These are phyloP conservation scores for Calonectria naviculata DNA, from an alignment of 2,329 filamentous ascomycete species.

Conservation along the genomic window DNA sequence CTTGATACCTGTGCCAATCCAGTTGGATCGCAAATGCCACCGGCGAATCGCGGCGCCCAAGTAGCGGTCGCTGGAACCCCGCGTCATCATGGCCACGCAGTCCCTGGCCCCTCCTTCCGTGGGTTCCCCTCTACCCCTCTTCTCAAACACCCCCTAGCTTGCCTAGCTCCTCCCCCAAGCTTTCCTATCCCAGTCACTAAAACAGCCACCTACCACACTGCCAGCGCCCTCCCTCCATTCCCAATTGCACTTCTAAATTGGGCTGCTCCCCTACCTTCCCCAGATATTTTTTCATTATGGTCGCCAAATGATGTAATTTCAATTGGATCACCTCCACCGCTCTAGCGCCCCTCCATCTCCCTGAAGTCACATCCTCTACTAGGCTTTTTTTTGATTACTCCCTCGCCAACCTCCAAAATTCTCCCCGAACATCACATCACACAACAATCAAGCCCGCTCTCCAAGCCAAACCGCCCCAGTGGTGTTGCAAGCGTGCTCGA, in stretches of 20 bases:
- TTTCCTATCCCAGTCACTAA: background rate
- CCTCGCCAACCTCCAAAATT: background rate
- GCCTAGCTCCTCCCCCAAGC: constrained; percentile 6
- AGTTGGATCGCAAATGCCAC: constrained; percentile 30
- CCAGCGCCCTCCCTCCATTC: constrained; percentile 1
- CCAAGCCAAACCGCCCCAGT: background rate
- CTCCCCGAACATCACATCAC: background rate
- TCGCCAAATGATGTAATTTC: constrained; percentile 39
- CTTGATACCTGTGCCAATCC: background rate
- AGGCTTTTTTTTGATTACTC: background rate
- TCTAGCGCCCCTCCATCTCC: constrained; percentile 12
- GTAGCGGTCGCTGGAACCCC: constrained; percentile 29
- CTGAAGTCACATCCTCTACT: background rate
- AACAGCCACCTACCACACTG: background rate
- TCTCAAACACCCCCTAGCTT: background rate
- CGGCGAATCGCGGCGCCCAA: constrained; percentile 32
- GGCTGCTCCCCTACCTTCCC: constrained; percentile 13
- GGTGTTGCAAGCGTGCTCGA: background rate
- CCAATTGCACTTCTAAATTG: constrained; percentile 9
- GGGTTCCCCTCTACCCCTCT: constrained; percentile 41
- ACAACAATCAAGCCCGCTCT: background rate
- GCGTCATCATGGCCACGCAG: constrained; percentile 44
- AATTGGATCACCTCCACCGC: constrained; percentile 31
- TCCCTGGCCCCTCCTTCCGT: constrained; percentile 65
- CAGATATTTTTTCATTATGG: constrained; percentile 2